Conservation (phyloP, 805 yeast genomes). For the Saccharomycopsis babjevae region DNA sequence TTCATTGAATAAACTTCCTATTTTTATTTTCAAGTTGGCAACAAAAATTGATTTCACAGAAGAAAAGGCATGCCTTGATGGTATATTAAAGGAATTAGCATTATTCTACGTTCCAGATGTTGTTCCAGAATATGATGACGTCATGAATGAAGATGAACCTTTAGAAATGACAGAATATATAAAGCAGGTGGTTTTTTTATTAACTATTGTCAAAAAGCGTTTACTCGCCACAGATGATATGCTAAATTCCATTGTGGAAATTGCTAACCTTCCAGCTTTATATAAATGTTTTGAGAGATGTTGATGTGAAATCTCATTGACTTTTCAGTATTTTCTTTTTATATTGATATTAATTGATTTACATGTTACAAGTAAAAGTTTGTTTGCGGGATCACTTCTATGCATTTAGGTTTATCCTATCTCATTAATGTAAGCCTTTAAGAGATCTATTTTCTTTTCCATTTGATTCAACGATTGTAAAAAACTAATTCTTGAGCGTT, state of each 20-base stretch:
- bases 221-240: constrained; percentile 55
- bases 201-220: constrained; percentile 54
- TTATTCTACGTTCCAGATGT: constrained; percentile 58
- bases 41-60: constrained; percentile 50
- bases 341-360: neutral
- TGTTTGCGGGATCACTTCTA: neutral
- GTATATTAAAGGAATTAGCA: constrained; percentile 59
- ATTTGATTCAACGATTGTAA: constrained; percentile 8
- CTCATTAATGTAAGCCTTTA: neutral
- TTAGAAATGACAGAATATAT: constrained; percentile 26
- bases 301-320: neutral
- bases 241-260: constrained; percentile 53
- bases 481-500: constrained; percentile 7
- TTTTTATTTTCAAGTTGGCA: constrained; percentile 55
- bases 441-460: constrained; percentile 7
- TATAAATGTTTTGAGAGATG: constrained; percentile 92
- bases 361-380: neutral
- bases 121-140: constrained; percentile 19
- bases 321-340: neutral
- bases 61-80: constrained; percentile 61
- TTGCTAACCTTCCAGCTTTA: constrained; percentile 85
- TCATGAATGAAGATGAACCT: constrained; percentile 22
- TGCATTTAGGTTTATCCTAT: neutral
- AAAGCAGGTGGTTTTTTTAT: constrained; percentile 43
- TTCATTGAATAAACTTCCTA: constrained; percentile 49